Base-by-base conservation (phyloP, 805 yeast species). In the Dipodascus geniculatus region DNA sequence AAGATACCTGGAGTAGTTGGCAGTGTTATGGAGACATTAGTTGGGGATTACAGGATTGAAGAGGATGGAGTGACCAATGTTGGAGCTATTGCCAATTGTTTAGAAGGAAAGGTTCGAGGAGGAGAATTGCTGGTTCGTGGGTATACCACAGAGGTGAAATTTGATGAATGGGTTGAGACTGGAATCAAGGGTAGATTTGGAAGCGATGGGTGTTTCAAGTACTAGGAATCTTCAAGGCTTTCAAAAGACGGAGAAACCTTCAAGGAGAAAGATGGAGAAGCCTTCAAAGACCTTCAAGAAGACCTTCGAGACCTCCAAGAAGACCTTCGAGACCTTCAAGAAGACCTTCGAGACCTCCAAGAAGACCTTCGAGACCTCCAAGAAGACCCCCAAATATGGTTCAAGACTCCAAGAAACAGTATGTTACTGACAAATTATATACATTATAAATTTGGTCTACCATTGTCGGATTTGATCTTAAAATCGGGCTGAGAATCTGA, bases 21-120 rank as follows among this genome's bases (percentile, higher is more conserved):
- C 4, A 38, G 20, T 38, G 19, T 16, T 11, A n/a, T n/a, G 14
- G 44, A 38, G 20, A 38, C 44, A n/a, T n/a, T 38, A 17, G 20
- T 17, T 38, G 44, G 44, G 4, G 49, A 47, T 22, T 47, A 47
- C 49, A 22, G 49, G 28, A 22, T 23, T 24, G 55, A 52, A 16
- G 48, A 50, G 11, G 48, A 44, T n/a, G 53, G 52, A 20, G 23
- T 55, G 4, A 55, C 55, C 33, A 60, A 57, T 23, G 61, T 59
- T 50, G 70, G 70, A 4, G 58, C 68, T 3, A 57, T 62, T 11
- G 52, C 64, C 22, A 68, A 69, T 2, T 58, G 63, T 35, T 33
- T 64, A 8, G 70, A 66, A 49, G 61, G 61, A 1, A 55, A 60
- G 11, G 61, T 65, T 2, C n/a, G n/a, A n/a, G n/a, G n/a, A n/a